Conservation (phyloP, 306 rosid genomes). For the Sechiopsis laciniata region DNA sequence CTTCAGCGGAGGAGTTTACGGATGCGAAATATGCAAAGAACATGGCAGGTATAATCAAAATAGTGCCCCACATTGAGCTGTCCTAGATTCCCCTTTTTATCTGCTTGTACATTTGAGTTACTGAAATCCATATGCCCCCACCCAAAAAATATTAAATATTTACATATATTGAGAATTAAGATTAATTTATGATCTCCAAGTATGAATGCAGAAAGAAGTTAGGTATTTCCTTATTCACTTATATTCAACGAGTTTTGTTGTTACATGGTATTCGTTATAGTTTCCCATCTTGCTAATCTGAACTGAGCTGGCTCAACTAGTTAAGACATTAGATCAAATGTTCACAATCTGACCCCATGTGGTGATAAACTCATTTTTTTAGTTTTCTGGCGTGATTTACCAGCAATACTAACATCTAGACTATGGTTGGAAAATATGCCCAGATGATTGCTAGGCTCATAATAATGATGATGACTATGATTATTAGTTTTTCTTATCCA, state of each 20-base stretch:
- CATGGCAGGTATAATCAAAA: slow-evolving; percentile 64
- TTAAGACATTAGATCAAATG: background rate
- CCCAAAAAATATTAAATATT: background rate
- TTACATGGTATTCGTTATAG: background rate
- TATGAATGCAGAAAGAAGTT: background rate
- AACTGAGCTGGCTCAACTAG: background rate
- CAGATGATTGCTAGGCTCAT: background rate
- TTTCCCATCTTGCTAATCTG: background rate
- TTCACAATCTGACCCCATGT: too few relatives aligned
- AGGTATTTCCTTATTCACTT: background rate
- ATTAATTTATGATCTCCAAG: background rate
- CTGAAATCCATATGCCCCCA: background rate
- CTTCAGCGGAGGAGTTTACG: slow-evolving; percentile 85
- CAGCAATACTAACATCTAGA: background rate
- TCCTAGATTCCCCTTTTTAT: background rate
- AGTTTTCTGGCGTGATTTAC: background rate
- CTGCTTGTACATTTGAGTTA: background rate
- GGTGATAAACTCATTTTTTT: background rate
- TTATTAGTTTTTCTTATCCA: background rate
- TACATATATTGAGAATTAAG: background rate
- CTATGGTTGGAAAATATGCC: background rate
- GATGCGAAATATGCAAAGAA: slow-evolving; percentile 88
- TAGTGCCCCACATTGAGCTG: slow-evolving; percentile 5
- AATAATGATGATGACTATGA: background rate
- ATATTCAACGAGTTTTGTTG: background rate